A percentile compares a stretch with the other conserved stretches of the same genome.
Conservation (phyloP, 805 yeast species). For the Candida manassasensis region DNA sequence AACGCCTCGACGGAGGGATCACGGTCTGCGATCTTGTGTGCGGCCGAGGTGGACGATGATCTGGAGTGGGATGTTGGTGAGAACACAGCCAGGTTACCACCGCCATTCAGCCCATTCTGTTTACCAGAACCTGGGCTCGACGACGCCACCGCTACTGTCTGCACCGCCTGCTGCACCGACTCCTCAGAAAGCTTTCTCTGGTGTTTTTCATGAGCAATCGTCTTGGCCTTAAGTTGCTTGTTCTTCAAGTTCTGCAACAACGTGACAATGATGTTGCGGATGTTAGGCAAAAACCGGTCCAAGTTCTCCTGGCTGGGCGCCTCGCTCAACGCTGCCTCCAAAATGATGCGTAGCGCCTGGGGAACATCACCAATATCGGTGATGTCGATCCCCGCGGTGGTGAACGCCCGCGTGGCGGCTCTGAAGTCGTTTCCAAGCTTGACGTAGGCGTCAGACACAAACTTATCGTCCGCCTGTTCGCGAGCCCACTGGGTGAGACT, state of each 20-base stretch:
- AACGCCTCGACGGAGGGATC: conserved; percentile 49
- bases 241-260: conserved; percentile 73
- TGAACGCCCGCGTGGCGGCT: conserved; percentile 75
- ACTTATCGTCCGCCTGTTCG: conserved; percentile 70
- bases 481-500: conserved; percentile 87
- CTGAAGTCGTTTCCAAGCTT: conserved; percentile 91
- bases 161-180: background rate
- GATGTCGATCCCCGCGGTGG: conserved; percentile 73
- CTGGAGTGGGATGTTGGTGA: background rate
- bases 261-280: conserved; percentile 79
- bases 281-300: conserved; percentile 75
- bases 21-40: background rate
- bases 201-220: conserved; percentile 22
- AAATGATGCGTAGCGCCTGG: conserved; percentile 63
- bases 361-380: conserved; percentile 91
- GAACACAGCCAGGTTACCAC: too few species aligned
- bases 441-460: conserved; percentile 87
- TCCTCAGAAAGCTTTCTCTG: conserved; percentile 5
- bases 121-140: background rate
- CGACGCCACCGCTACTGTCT: background rate
- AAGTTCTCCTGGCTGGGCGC: conserved; percentile 78
- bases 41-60: background rate
- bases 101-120: too few species aligned
- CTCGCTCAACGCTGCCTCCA: conserved; percentile 83
- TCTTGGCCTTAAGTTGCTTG: conserved; percentile 61